A percentile compares a stretch with the other conserved stretches of the same genome.
These are phyloP conservation scores for Lodderomyces parapsilosis DNA, from an alignment of 1,139 yeast genomes.

Conservation along the genomic window DNA sequence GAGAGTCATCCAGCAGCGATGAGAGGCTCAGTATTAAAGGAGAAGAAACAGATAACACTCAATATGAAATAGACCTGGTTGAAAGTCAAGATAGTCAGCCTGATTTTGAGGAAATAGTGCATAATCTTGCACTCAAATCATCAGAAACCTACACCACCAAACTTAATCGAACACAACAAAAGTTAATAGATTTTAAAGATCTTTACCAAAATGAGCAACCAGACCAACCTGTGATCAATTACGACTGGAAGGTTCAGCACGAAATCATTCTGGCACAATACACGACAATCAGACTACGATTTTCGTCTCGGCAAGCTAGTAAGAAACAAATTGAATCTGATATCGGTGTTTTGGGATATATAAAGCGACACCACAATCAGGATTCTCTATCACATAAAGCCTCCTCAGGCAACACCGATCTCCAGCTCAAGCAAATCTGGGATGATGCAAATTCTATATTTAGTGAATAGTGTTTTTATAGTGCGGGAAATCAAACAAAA, in stretches of 20 bases:
- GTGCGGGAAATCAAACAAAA: no score
- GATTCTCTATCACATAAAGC: not conserved
- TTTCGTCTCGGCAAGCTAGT: conserved; percentile 20
- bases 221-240: conserved; percentile 3
- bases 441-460: not conserved
- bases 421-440: conserved; percentile 4
- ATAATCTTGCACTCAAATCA: not conserved
- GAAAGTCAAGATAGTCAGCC: not conserved
- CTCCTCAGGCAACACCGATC: conserved; percentile 9
- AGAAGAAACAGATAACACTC: conserved; percentile 10
- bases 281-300: conserved; percentile 38
- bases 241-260: conserved; percentile 34
- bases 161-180: conserved; percentile 35
- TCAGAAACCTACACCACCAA: conserved; percentile 11
- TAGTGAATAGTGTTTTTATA: no score
- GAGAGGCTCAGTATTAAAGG: not conserved
- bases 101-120: not conserved
- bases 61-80: conserved; percentile 12
- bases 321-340: conserved; percentile 11
- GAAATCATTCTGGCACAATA: conserved; percentile 40
- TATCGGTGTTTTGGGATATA: conserved; percentile 21
- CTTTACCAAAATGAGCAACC: conserved; percentile 16
- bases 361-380: conserved; percentile 12
- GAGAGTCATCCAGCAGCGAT: not conserved
- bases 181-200: conserved; percentile 35